Conservation (phyloP, 768 basidiomycete genomes). For the Lanmaoa rubissima region DNA sequence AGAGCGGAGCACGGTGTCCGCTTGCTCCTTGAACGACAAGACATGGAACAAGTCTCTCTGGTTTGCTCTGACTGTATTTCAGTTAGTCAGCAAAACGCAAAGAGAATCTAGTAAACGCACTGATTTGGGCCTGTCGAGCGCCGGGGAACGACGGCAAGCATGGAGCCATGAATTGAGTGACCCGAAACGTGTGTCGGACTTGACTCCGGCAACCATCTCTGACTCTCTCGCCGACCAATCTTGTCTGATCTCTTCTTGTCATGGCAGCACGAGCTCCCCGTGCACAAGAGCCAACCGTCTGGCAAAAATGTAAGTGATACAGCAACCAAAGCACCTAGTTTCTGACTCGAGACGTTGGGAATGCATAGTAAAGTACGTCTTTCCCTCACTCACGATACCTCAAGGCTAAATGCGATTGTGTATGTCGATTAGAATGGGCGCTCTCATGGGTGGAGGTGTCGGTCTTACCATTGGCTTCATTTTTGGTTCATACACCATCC, state of each 20-base stretch:
- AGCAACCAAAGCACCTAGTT: not conserved
- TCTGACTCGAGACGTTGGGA: constrained; percentile 10
- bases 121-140: constrained; percentile 85
- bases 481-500: constrained; percentile 90
- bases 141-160: constrained; percentile 56
- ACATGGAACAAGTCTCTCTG: constrained; percentile 82
- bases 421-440: constrained; percentile 71
- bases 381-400: not conserved
- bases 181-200: constrained; percentile 5
- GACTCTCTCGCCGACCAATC: not conserved
- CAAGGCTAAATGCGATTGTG: constrained; percentile 5
- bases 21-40: constrained; percentile 69
- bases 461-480: constrained; percentile 97
- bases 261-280: constrained; percentile 36
- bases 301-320: constrained; percentile 65
- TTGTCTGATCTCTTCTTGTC: constrained; percentile 1
- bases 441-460: constrained; percentile 89
- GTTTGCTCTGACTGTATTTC: constrained; percentile 69
- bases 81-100: constrained; percentile 5
- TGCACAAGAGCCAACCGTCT: constrained; percentile 59
- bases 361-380: constrained; percentile 57
- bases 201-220: not conserved
- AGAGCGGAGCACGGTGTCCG: constrained; percentile 68
- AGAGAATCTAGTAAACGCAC: constrained; percentile 43
- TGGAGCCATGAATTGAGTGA: constrained; percentile 11